Base-by-base conservation (phyloP, 2,329 filamentous ascomycete genomes). In the Aspergillus quadricinctus region DNA sequence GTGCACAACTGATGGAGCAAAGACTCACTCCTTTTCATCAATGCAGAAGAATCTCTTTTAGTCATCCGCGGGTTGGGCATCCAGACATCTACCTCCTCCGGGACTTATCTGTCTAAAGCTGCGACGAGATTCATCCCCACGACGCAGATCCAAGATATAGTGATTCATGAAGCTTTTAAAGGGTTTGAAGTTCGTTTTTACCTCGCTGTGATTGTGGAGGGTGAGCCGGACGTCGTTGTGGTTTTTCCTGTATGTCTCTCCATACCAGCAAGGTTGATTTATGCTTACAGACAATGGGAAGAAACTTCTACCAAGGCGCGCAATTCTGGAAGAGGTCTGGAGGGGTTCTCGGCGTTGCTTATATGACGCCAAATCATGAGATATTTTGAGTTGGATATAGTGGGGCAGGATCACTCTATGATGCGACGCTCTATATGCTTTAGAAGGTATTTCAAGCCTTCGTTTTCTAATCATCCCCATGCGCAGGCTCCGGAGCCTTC, bases 101-200 rank as follows among this genome's bases (percentile, higher is more conserved):
- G 81, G 1, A 88, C 86, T 8, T 91, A 90, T 66, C 79, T 92
- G 6, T 80, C 81, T 40, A 78, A 79, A 8, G 76, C 83, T 2
- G 80, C 81, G 1, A 88, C 85, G n/a, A 78, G 86, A 50, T 90
- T 90, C 72, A 97, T 99, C 57, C 93, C 94, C 0, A 96, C 93
- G 0, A 89, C 88, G 48, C 87, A 90, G 74, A 95, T 99, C 56
- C 90, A 90, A 69, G 94, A 99, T 71, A 88, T 99, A 55, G 85
- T 97, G 53, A 89, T 99, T 51, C 92, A 97, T 71, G 94, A 99
- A 78, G 94, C 92, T 3, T 97, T 97, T 74, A 85, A 85, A 56
- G 92, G 92, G 0, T 96, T 97, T 68, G 90, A 92, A 75, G 92
- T 97, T 37, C 80, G 88, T 43, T 96, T 93, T 69, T 97, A 96